A percentile compares a stretch with the other conserved stretches of the same genome.
Conservation (phyloP, 371 early-diverging fungal species). For the Lichtheimia hyalospora region DNA sequence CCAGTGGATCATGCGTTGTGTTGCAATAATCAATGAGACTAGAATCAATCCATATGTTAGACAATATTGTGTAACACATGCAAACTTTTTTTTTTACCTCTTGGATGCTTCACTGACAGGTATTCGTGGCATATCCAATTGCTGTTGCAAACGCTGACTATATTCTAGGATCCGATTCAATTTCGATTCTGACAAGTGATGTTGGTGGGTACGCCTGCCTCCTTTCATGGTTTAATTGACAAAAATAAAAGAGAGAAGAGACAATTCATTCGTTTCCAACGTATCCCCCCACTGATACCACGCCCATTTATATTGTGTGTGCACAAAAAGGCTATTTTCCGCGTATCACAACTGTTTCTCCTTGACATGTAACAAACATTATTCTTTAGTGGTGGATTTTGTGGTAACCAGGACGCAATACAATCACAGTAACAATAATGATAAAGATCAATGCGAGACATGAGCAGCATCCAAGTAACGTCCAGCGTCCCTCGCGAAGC, state of each 20-base stretch:
- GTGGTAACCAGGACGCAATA: background rate
- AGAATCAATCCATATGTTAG: background rate
- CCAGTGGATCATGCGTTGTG: constrained; percentile 20
- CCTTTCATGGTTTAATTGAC: background rate
- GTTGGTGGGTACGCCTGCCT: constrained; percentile 1
- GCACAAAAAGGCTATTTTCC: too few relatives aligned
- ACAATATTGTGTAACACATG: background rate
- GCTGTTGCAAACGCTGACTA: constrained; percentile 73
- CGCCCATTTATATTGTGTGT: too few relatives aligned
- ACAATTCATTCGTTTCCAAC: too few relatives aligned
- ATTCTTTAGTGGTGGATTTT: constrained; percentile 2
- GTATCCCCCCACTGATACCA: too few relatives aligned
- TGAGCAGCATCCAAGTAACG: constrained; percentile 10
- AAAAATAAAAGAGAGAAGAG: constrained; percentile 2
- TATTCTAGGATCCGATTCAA: constrained; percentile 73
- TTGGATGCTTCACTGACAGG: constrained; percentile 73
- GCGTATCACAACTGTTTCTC: too few relatives aligned
- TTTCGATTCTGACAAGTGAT: constrained; percentile 57
- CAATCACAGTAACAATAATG: constrained; percentile 3
- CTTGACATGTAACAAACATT: background rate
- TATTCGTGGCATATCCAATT: constrained; percentile 78
- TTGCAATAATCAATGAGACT: constrained; percentile 27
- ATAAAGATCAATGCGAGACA: constrained; percentile 3
- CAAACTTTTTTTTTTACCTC: constrained; percentile 4
- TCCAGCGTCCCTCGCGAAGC: constrained; percentile 8